Conservation (phyloP, 176 grass and related monocot species). For the Juncus inflexus region DNA sequence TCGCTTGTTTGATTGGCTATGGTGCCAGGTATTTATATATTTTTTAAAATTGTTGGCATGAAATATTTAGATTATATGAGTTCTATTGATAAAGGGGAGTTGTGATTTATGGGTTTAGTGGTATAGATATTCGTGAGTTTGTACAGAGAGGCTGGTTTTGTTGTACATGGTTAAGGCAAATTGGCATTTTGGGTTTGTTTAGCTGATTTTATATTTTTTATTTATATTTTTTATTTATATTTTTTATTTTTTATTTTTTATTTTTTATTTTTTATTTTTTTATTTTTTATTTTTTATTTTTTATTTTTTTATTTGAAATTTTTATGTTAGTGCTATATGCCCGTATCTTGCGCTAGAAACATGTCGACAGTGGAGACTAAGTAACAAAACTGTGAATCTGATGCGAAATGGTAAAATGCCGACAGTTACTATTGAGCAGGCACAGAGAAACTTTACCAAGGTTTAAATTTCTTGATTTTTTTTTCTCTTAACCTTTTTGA, state of each 20-base stretch:
- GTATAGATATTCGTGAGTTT: neutral
- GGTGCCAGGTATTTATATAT: constrained; percentile 66
- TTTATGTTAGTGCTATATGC: constrained; percentile 59
- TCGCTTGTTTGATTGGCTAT: constrained; percentile 99
- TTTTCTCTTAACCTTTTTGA: constrained; percentile 12
- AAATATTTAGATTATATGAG: constrained; percentile 13
- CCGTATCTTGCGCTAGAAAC: constrained; percentile 99
- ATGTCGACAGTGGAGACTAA: constrained; percentile 93
- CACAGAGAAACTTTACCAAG: constrained; percentile 99
- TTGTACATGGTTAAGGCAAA: too few species aligned
- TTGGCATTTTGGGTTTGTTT: too few species aligned
- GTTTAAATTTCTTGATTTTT: constrained; percentile 39
- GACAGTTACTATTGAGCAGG: constrained; percentile 96
- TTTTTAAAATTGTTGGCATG: constrained; percentile 1
- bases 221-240: too few species aligned
- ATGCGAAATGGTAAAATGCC: constrained; percentile 99
- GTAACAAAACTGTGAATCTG: constrained; percentile 94
- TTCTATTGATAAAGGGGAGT: neutral
- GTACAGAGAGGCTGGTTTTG: too few species aligned
- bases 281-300: too few species aligned
- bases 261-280: too few species aligned
- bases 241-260: too few species aligned
- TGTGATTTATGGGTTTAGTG: neutral
- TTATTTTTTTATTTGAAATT: constrained; percentile 8
- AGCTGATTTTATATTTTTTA: constrained; percentile 8